Conservation (phyloP, 805 yeast genomes). For the Starmerella floris region DNA sequence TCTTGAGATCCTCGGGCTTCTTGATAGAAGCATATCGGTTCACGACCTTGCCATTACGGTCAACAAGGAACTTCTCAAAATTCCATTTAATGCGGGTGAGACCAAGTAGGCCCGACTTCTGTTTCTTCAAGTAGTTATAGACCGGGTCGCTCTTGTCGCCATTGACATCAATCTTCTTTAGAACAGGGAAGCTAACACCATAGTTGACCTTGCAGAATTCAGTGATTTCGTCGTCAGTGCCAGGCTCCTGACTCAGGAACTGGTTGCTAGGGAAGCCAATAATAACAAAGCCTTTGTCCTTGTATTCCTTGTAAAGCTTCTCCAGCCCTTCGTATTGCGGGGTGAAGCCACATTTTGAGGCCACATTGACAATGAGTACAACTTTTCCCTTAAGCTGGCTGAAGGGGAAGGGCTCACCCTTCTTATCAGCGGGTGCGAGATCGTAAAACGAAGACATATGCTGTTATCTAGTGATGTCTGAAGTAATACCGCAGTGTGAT, state of each 20-base stretch:
- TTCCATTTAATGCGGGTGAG: slow-evolving; percentile 66
- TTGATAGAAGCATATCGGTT: slow-evolving; percentile 54
- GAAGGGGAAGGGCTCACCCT: slow-evolving; percentile 49
- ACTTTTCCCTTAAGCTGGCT: slow-evolving; percentile 60
- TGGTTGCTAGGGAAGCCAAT: slow-evolving; percentile 90
- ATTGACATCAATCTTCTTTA: slow-evolving; percentile 80
- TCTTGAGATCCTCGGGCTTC: slow-evolving; percentile 48
- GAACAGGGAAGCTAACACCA: slow-evolving; percentile 83
- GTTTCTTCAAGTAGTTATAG: slow-evolving; percentile 57
- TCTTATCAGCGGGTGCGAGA: slow-evolving; percentile 47
- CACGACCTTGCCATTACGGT: slow-evolving; percentile 46
- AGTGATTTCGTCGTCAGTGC: slow-evolving; percentile 52
- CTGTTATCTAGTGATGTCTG: no score
- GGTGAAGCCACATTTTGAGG: slow-evolving; percentile 72
- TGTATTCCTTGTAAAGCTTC: slow-evolving; percentile 50
- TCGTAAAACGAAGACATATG: slow-evolving; percentile 54
- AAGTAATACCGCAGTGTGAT: no score
- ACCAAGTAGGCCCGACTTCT: slow-evolving; percentile 50
- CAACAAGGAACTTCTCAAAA: slow-evolving; percentile 60
- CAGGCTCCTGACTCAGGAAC: slow-evolving; percentile 71
- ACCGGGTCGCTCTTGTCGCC: slow-evolving; percentile 74
- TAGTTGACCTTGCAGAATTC: slow-evolving; percentile 65
- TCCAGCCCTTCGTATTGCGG: slow-evolving; percentile 70
- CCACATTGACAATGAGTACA: slow-evolving; percentile 74
- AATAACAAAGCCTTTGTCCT: slow-evolving; percentile 48